phyloP scores from a whole-genome alignment of 1,284 basidiomycete species.

The Prillingera fragicola region DNA sequence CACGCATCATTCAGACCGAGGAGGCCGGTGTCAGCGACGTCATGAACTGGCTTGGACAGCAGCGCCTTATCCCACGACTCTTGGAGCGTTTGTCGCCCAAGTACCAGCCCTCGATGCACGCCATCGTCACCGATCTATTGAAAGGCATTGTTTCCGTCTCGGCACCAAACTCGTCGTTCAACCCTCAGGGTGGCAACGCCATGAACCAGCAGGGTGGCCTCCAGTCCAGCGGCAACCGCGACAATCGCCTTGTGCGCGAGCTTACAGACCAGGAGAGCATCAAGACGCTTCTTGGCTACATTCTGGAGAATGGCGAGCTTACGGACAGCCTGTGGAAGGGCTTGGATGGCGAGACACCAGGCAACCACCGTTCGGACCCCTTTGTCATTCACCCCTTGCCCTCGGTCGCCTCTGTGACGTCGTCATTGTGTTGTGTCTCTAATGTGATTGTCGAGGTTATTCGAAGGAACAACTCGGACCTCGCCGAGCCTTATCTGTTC shows the following conservation, averaged over 20 bases:
- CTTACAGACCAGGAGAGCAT: conserved; percentile 74
- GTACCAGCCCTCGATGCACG: conserved; percentile 72
- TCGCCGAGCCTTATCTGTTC: conserved; percentile 97
- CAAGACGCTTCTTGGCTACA: conserved; percentile 68
- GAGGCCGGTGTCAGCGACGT: conserved; percentile 79
- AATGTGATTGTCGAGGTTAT: conserved; percentile 93
- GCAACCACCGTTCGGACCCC: conserved; percentile 27
- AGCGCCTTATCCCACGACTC: conserved; percentile 75
- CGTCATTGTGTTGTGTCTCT: conserved; percentile 81
- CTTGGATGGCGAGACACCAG: conserved; percentile 11
- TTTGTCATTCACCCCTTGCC: conserved; percentile 52
- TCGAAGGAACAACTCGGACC: conserved; percentile 97
- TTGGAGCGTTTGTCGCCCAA: conserved; percentile 77
- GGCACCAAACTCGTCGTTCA: conserved; percentile 61
- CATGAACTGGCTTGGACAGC: conserved; percentile 84
- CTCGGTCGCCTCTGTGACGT: conserved; percentile 69
- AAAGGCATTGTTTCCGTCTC: conserved; percentile 94
- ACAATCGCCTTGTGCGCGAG: conserved; percentile 82
- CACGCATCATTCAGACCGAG: conserved; percentile 87
- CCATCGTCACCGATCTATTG: conserved; percentile 83
- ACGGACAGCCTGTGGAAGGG: conserved; percentile 31
- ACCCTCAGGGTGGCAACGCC: conserved; percentile 58
- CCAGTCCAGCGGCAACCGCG: conserved; percentile 27
- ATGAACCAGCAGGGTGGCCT: conserved; percentile 49
- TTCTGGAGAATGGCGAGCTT: conserved; percentile 63